Conservation (phyloP, 2,329 filamentous ascomycete species). For the Neopestalotiopsis sp. region DNA sequence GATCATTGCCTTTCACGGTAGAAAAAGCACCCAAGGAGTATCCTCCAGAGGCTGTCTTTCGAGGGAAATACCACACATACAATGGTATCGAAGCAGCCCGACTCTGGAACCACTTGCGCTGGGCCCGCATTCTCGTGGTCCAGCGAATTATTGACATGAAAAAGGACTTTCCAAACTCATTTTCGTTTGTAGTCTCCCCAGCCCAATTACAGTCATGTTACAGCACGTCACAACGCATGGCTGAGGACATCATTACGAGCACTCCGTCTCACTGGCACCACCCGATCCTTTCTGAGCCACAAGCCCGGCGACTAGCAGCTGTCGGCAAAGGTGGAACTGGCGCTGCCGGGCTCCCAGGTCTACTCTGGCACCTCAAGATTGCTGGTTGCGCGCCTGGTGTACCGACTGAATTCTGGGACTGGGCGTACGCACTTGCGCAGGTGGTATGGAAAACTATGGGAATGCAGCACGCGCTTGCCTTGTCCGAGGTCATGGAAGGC, state of each 20-base stretch:
- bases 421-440: slow-evolving; percentile 51
- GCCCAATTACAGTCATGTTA: slow-evolving; percentile 38
- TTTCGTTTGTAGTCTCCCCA: slow-evolving; percentile 36
- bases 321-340: slow-evolving; percentile 49
- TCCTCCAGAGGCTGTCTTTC: slow-evolving; percentile 52
- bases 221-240: slow-evolving; percentile 42
- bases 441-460: slow-evolving; percentile 58
- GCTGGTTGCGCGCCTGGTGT: slow-evolving; percentile 54
- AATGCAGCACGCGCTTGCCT: slow-evolving; percentile 53
- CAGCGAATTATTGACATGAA: slow-evolving; percentile 53
- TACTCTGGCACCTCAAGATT: slow-evolving; percentile 54
- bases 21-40: slow-evolving; percentile 34
- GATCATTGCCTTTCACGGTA: slow-evolving; percentile 44
- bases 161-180: slow-evolving; percentile 45
- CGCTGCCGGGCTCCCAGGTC: slow-evolving; percentile 51
- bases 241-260: slow-evolving; percentile 51
- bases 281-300: slow-evolving; percentile 47
- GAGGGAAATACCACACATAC: slow-evolving; percentile 61
- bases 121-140: slow-evolving; percentile 59
- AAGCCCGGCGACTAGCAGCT: slow-evolving; percentile 41
- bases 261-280: slow-evolving; percentile 59
- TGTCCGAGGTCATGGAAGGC: slow-evolving; percentile 48
- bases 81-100: slow-evolving; percentile 57
- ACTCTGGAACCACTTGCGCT: slow-evolving; percentile 66
- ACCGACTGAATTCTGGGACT: slow-evolving; percentile 47